phyloP scores from a whole-genome alignment of 1,284 basidiomycete genomes.

The Cutaneotrichosporon cutaneum region DNA sequence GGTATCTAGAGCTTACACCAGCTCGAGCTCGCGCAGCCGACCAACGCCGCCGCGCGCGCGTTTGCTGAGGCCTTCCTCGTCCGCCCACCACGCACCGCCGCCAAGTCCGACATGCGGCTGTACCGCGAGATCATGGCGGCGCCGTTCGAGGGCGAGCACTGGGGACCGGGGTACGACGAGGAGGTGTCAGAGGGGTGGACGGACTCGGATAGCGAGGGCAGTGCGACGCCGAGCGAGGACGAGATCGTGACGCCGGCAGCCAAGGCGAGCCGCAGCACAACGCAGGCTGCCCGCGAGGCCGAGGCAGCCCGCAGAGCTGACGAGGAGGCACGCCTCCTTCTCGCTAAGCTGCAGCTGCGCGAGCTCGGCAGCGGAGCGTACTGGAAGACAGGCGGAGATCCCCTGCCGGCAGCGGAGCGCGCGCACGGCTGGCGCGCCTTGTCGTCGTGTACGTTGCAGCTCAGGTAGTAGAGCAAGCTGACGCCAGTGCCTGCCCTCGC shows the following conservation, averaged over 20 bases:
- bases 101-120: conserved; percentile 33
- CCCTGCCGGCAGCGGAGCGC: conserved; percentile 13
- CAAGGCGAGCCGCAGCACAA: not conserved
- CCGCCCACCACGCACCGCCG: conserved; percentile 17
- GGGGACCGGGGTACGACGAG: conserved; percentile 36
- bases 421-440: conserved; percentile 39
- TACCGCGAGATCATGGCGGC: conserved; percentile 45
- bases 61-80: conserved; percentile 34
- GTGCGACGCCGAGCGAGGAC: conserved; percentile 21
- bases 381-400: conserved; percentile 32
- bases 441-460: conserved; percentile 29
- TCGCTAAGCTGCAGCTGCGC: conserved; percentile 25
- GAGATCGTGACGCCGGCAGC: conserved; percentile 22
- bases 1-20: conserved; percentile 17
- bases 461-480: not conserved
- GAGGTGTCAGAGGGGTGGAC: no score
- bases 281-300: conserved; percentile 12
- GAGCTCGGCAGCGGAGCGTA: conserved; percentile 29
- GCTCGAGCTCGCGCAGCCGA: conserved; percentile 36
- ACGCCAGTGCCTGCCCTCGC: conserved; percentile 17
- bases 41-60: conserved; percentile 25
- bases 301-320: conserved; percentile 20
- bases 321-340: conserved; percentile 17
- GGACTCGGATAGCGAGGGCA: conserved; percentile 31
- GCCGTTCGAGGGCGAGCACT: conserved; percentile 38